Evolutionary conservation across 768 basidiomycete species (phyloP), one percentile per base, ranked within the genome.

Genomic region (Boletus sensibilis): DNA sequence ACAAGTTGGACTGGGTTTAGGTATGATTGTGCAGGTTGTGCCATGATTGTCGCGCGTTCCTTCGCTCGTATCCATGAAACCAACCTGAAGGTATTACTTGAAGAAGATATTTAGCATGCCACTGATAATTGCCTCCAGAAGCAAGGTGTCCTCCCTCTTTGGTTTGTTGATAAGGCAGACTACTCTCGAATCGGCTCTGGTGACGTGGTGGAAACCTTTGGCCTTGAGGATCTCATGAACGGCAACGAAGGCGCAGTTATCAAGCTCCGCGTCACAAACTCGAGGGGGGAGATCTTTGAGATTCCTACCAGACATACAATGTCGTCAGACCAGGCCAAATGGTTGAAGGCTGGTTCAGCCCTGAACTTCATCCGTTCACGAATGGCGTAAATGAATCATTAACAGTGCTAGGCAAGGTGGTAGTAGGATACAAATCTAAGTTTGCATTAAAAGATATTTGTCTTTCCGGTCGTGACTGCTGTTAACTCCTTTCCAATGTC

Each of bases 31-130:
- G 12, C 59, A 88, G 92, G 96, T 18, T 94, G 93, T 65, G 83
- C 81, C 6, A 76, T 94, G 78, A 94, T 98, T 63, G 71, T 97
- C 54, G 94, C 94, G 0, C 80, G 94, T 21, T 98, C 94, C 2
- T 98, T 99, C 66, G 97, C 97, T 61, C 88, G 97, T 49, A 99
- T 99, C 49, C 97, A 99, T 69, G 97, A 98, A 76, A 96, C 95
- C 7, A 98, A 98, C 72, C 75, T 98, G 55, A 97, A 97, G 79
- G 93, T 90, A 59, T 38, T 79, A 52, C 41, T 11, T 40, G 8
- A 31, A 29, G 13, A 16, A 38, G 34, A 23, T 12, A 1, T 44
- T 16, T 31, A n/a, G 4, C 39, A 42, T 25, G 20, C 0, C n/a
- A 18, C 47, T 63, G 27, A 70, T 20, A 41, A 42, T 29, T 21